phyloP scores from a whole-genome alignment of 768 basidiomycete species.

The Pleurotus platypus region DNA sequence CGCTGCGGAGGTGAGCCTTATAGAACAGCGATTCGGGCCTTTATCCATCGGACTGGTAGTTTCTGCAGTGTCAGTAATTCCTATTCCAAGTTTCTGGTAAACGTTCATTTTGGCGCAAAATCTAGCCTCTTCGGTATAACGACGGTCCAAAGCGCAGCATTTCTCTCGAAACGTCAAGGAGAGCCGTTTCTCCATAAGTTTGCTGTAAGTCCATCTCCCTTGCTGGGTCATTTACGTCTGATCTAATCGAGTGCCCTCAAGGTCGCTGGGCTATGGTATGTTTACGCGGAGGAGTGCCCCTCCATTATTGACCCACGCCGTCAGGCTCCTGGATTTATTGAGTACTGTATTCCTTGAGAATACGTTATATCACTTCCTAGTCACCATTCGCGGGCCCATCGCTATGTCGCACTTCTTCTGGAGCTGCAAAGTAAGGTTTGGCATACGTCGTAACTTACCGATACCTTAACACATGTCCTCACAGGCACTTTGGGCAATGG shows the following conservation, averaged over 20 bases:
- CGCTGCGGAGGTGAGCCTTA: too few relatives aligned
- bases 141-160: neutral
- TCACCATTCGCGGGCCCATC: neutral
- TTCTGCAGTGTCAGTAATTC: conserved; percentile 1
- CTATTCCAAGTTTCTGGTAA: neutral
- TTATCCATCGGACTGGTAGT: neutral
- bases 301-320: neutral
- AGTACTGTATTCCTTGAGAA: neutral
- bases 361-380: conserved; percentile 1
- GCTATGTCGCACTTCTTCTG: neutral
- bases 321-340: conserved; percentile 5
- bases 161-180: conserved; percentile 25
- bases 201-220: conserved; percentile 19
- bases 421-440: neutral
- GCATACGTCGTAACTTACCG: neutral
- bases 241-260: neutral
- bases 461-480: neutral
- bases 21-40: neutral
- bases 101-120: neutral
- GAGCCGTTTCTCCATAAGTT: conserved; percentile 26
- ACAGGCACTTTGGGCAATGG: conserved; percentile 3
- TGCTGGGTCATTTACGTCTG: neutral
- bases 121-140: conserved; percentile 3
- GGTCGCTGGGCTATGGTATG: conserved; percentile 2
- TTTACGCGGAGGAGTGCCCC: neutral